A percentile compares a stretch with the other conserved stretches of the same genome.
These are phyloP conservation scores for Galeopsis tetrahit DNA, from an alignment of 257 asterid genomes.

Conservation along the genomic window DNA sequence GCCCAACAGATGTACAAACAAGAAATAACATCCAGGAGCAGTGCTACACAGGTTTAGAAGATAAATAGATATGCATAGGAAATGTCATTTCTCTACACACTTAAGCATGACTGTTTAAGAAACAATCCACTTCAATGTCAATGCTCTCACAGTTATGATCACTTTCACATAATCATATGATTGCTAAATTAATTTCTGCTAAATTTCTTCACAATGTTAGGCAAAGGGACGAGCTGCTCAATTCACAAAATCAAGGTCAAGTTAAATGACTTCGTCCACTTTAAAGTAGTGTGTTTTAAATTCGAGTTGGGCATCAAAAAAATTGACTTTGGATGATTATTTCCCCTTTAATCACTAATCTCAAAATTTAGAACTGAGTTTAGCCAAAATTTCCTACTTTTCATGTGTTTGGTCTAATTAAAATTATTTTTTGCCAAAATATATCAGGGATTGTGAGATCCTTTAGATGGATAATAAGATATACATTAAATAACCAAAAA, in stretches of 20 bases:
- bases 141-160: conserved; percentile 11
- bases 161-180: not conserved
- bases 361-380: not conserved
- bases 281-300: not conserved
- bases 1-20: not conserved
- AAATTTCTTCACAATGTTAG: not conserved
- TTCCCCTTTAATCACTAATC: not conserved
- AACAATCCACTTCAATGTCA: not conserved
- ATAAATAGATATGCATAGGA: not conserved
- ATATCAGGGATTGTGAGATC: not conserved
- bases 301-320: not conserved
- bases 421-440: conserved; percentile 6
- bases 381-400: conserved; percentile 12
- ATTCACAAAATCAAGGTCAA: conserved; percentile 8
- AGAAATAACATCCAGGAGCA: not conserved
- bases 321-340: not conserved
- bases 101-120: not conserved
- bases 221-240: not conserved
- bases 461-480: conserved; percentile 1
- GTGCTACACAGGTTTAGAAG: not conserved
- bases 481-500: conserved; percentile 17
- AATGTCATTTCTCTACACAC: not conserved
- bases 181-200: conserved; percentile 2
- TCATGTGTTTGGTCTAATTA: conserved; percentile 9
- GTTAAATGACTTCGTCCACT: not conserved